Percentiles rank a stretch among this genome's conserved stretches.
Evolutionary conservation across 2,329 filamentous ascomycete genomes (phyloP).

Genomic region (Calonectria crousiana): DNA sequence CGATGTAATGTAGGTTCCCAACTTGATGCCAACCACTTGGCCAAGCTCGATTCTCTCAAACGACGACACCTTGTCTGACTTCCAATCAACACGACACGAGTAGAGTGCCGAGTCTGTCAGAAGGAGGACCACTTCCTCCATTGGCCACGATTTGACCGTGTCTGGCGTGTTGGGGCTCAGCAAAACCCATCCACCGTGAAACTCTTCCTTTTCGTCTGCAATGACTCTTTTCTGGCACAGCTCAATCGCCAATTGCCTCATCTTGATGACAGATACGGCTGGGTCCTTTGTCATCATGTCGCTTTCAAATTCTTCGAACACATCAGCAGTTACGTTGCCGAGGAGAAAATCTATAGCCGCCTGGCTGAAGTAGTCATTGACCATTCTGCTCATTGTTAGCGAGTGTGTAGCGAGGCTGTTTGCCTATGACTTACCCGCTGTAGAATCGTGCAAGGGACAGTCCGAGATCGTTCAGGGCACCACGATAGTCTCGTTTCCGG

Average conservation of each 20-base stretch:
- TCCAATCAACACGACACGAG: conserved; percentile 93
- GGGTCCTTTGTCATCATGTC: conserved; percentile 95
- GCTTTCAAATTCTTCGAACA: conserved; percentile 95
- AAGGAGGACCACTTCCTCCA: conserved; percentile 90
- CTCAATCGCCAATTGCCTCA: conserved; percentile 91
- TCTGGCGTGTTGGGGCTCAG: conserved; percentile 81
- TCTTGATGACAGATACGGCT: conserved; percentile 85
- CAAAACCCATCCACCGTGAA: conserved; percentile 91
- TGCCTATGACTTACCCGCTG: conserved; percentile 65
- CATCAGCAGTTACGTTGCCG: conserved; percentile 84
- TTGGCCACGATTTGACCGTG: conserved; percentile 76
- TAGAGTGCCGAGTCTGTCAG: conserved; percentile 89
- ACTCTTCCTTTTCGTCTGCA: conserved; percentile 83
- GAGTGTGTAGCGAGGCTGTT: background rate
- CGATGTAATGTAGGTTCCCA: conserved; percentile 91
- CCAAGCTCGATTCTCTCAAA: conserved; percentile 88
- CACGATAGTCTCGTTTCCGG: conserved; percentile 88
- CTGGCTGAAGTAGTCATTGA: conserved; percentile 98
- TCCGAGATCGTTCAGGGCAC: conserved; percentile 90
- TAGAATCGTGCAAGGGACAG: conserved; percentile 85
- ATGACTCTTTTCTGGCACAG: conserved; percentile 89
- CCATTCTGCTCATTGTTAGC: conserved; percentile 74
- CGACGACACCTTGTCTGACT: conserved; percentile 90
- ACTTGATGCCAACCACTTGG: conserved; percentile 78
- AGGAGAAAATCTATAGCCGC: conserved; percentile 94